phyloP scores from a whole-genome alignment of 495 filamentous ascomycete genomes.

The Cercophora newfieldiana region DNA sequence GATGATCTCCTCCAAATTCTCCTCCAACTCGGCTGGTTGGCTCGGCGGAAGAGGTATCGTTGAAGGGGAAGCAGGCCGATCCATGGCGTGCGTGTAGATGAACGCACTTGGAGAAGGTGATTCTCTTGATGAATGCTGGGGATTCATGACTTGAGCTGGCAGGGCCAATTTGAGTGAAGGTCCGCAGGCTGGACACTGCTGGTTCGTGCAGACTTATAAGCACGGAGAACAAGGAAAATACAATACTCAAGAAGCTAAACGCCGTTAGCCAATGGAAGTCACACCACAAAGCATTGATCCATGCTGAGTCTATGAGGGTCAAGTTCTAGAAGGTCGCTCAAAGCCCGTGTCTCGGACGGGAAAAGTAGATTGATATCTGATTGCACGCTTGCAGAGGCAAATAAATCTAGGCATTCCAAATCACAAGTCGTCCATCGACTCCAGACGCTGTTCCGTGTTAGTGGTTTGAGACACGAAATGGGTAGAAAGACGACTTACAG shows the following conservation, averaged over 20 bases:
- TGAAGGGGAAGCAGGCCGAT: background rate
- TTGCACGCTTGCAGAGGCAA: background rate
- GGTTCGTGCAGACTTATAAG: background rate
- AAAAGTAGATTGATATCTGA: background rate
- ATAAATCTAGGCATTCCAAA: constrained; percentile 56
- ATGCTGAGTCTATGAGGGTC: background rate
- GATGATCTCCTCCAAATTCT: too few species aligned
- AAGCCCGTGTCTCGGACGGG: background rate
- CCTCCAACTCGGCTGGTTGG: background rate
- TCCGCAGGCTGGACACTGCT: background rate
- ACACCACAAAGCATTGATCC: background rate
- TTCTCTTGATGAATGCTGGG: background rate
- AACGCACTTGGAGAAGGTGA: background rate
- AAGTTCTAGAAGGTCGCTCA: background rate
- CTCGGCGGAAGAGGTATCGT: background rate
- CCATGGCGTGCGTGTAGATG: background rate
- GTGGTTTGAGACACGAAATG: constrained; percentile 24
- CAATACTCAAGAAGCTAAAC: background rate
- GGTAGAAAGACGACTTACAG: constrained; percentile 60
- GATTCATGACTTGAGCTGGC: background rate
- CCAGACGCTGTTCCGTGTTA: constrained; percentile 71
- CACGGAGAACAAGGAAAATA: background rate
- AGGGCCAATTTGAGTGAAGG: background rate
- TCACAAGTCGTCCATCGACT: constrained; percentile 90
- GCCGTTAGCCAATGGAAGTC: background rate